A percentile compares a stretch with the other conserved stretches of the same genome.
Evolutionary conservation across 257 asterid species (phyloP).

Genomic region (Solanum lignicaule): DNA sequence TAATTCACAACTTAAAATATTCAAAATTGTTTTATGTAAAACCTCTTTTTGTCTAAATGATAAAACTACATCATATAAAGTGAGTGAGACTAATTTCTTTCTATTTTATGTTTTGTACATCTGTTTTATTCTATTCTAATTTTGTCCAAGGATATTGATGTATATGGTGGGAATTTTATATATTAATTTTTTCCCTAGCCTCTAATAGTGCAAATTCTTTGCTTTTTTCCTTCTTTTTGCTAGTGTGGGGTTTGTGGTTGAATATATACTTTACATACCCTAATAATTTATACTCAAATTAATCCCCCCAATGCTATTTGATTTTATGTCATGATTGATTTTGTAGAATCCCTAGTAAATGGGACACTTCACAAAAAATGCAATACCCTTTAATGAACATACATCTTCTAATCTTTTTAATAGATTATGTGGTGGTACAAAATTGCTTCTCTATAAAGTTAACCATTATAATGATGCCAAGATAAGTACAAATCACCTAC

Average conservation of each 20-base stretch:
- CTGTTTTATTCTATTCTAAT: background rate
- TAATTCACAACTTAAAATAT: background rate
- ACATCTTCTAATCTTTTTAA: background rate
- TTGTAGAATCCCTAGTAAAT: background rate
- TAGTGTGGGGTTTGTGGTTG: background rate
- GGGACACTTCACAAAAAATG: background rate
- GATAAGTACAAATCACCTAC: conserved; percentile 11
- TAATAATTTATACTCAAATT: background rate
- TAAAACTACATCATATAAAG: background rate
- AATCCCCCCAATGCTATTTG: background rate
- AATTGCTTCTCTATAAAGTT: conserved; percentile 5
- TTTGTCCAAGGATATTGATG: background rate
- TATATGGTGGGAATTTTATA: background rate
- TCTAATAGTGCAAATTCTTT: background rate
- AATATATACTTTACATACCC: background rate
- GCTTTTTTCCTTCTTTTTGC: background rate
- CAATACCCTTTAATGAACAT: background rate
- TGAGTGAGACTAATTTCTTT: background rate
- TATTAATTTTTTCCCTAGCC: background rate
- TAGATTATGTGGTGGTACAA: background rate
- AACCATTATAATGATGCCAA: background rate
- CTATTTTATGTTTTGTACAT: background rate
- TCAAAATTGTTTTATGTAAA: background rate
- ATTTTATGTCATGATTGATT: background rate
- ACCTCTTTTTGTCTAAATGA: background rate